A percentile compares a stretch with the other conserved stretches of the same genome.
phyloP scores from a whole-genome alignment of 805 yeast species.

The Blastobotrys americana region DNA sequence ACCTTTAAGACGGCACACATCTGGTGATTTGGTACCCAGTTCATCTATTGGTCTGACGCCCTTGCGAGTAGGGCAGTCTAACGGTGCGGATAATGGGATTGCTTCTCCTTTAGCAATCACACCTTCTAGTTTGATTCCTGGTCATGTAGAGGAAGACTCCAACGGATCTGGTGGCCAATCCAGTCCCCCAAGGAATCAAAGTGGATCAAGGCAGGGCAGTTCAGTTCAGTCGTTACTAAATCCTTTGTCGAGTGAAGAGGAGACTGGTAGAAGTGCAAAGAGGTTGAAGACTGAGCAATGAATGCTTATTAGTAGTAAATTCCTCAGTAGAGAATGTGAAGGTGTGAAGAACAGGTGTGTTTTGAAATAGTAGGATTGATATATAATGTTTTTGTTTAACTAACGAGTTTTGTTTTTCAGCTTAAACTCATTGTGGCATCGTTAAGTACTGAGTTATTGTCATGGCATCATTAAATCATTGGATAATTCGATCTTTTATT shows the following conservation, averaged over 20 bases:
- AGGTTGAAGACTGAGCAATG: background rate
- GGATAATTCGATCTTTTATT: too few species aligned
- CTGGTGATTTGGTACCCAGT: slow-evolving; percentile 11
- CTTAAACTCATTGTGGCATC: too few species aligned
- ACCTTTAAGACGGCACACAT: slow-evolving; percentile 18
- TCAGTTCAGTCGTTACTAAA: slow-evolving; percentile 20
- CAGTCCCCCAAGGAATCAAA: slow-evolving; percentile 4
- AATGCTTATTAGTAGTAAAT: too few species aligned
- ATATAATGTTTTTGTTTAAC: too few species aligned
- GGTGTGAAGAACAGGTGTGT: too few species aligned
- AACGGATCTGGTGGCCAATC: background rate
- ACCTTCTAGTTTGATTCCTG: background rate
- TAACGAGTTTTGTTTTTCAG: too few species aligned
- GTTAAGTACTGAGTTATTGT: too few species aligned
- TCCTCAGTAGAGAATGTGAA: too few species aligned
- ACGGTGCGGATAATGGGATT: background rate
- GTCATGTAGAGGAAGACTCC: too few species aligned
- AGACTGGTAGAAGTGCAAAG: background rate
- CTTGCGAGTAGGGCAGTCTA: background rate
- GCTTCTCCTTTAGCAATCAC: background rate
- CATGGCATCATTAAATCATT: too few species aligned
- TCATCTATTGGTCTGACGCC: background rate
- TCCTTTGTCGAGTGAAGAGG: slow-evolving; percentile 5
- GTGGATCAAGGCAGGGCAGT: slow-evolving; percentile 3
- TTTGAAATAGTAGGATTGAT: too few species aligned